Evolutionary conservation across 2,329 filamentous ascomycete species (phyloP).

Genomic region (Fusarium transvaalense): DNA sequence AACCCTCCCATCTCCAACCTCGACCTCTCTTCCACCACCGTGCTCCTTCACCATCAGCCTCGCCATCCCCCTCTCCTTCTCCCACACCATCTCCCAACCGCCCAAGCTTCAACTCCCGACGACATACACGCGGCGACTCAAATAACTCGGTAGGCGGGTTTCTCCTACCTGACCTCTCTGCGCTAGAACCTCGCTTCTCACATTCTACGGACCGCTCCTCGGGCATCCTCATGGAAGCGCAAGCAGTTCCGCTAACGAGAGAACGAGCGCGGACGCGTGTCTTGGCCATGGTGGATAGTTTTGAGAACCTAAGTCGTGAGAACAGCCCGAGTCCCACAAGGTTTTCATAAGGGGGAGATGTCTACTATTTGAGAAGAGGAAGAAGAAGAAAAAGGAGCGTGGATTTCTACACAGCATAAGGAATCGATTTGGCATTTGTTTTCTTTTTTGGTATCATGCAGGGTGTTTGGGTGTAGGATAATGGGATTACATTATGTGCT

Average conservation of each 20-base stretch:
- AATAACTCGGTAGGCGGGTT: conserved; percentile 33
- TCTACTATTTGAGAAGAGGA: not conserved
- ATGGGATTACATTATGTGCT: conserved; percentile 16
- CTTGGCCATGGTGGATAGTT: conserved; percentile 67
- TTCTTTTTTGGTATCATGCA: conserved; percentile 21
- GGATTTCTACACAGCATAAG: not conserved
- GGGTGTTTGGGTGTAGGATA: conserved; percentile 39
- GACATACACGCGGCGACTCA: conserved; percentile 34
- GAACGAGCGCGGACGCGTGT: conserved; percentile 61
- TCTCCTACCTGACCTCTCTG: conserved; percentile 39
- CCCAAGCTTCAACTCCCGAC: conserved; percentile 4
- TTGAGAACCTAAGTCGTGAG: conserved; percentile 63
- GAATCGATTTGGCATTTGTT: conserved; percentile 1
- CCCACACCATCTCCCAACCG: conserved; percentile 29
- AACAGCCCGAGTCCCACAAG: conserved; percentile 59
- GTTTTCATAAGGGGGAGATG: conserved; percentile 4
- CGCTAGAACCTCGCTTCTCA: conserved; percentile 43
- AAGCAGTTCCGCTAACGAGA: conserved; percentile 57
- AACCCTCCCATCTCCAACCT: conserved; percentile 34
- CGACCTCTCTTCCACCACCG: conserved; percentile 40
- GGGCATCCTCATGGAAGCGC: conserved; percentile 58
- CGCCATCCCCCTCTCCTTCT: conserved; percentile 25
- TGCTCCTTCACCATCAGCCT: conserved; percentile 28
- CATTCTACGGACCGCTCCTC: conserved; percentile 51
- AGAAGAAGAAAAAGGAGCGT: conserved; percentile 1